These are phyloP conservation scores for Sporothrix pallida DNA, from an alignment of 2,329 filamentous ascomycete genomes.

Conservation along the genomic window DNA sequence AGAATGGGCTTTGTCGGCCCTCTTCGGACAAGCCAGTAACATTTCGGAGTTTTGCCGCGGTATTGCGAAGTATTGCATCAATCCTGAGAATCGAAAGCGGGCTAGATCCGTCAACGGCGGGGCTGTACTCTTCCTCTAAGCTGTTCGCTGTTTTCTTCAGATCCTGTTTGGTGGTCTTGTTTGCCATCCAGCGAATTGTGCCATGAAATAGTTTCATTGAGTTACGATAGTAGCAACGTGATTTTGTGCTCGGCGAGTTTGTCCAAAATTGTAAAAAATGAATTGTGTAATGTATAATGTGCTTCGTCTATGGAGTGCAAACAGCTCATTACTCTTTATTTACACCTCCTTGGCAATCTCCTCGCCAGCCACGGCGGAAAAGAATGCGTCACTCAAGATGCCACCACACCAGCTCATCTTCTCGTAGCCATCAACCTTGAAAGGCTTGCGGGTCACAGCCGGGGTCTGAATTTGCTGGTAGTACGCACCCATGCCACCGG, in stretches of 20 bases:
- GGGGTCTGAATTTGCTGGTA: conserved; percentile 38
- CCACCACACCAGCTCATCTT: conserved; percentile 29
- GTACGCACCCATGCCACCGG: conserved; percentile 48
- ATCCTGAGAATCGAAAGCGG: background rate
- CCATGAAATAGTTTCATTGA: background rate
- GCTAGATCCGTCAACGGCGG: background rate
- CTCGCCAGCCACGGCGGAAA: conserved; percentile 26
- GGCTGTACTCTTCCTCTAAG: background rate
- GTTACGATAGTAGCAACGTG: background rate
- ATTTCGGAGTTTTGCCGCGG: background rate
- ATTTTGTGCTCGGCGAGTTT: background rate
- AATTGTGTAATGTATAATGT: background rate
- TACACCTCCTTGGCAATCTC: conserved; percentile 28
- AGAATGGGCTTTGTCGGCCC: background rate
- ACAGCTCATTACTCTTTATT: background rate
- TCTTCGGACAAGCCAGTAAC: background rate
- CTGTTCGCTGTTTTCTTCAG: background rate
- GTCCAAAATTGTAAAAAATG: background rate
- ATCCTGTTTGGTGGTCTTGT: background rate
- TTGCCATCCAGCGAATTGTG: background rate
- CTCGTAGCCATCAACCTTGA: conserved; percentile 26
- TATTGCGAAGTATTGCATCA: background rate
- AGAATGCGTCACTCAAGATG: conserved; percentile 28
- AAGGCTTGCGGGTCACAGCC: conserved; percentile 38
- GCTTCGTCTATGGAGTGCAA: background rate